Base-by-base conservation (phyloP, 139 green algal species). In the Haematococcus sp. region DNA sequence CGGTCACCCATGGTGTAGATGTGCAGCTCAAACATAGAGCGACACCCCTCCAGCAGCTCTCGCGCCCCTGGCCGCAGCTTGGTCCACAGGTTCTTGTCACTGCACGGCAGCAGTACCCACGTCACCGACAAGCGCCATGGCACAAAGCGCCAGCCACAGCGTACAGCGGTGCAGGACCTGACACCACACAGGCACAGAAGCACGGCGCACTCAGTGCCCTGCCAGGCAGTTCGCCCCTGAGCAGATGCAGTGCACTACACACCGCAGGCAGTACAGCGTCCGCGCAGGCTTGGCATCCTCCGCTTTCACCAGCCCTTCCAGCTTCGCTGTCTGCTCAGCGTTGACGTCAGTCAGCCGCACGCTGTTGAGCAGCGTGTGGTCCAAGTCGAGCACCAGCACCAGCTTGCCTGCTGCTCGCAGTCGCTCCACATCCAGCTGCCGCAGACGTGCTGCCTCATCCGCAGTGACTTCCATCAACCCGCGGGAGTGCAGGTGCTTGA, bases 1-100 rank as follows among this genome's bases (percentile, higher is more conserved):
- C 85, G 84, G 83, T 98, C 91, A 1, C 95, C 95, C 85, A 97
- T 97, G 11, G 95, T 98, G 93, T 97, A 98, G 43, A 98, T 92
- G 73, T 93, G 83, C 78, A 98, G 75, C 81, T 97, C 89, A 74
- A 88, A 98, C 32, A 89, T 63, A n/a, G 81, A 59, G 0, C 77
- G 49, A 1, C 80, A 76, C 4, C 35, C 64, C 32, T 83, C 82
- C 27, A 87, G 60, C 54, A 87, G 71, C 44, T 81, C 70, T 19
- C 79, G 71, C 55, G 83, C 70, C 1, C 69, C 79, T 2, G 94
- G 94, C 17, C 94, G 84, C 65, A 98, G 87, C 84, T 98, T 98
- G 25, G 94, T 98, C 91, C 90, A 98, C 81, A 98, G 90, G 44
- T 82, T 71, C 74, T 95, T 84, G 54, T 93, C 81, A 1, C 76